Conservation (phyloP, 2,329 filamentous ascomycete genomes). For the Chaetomium strumarium region DNA sequence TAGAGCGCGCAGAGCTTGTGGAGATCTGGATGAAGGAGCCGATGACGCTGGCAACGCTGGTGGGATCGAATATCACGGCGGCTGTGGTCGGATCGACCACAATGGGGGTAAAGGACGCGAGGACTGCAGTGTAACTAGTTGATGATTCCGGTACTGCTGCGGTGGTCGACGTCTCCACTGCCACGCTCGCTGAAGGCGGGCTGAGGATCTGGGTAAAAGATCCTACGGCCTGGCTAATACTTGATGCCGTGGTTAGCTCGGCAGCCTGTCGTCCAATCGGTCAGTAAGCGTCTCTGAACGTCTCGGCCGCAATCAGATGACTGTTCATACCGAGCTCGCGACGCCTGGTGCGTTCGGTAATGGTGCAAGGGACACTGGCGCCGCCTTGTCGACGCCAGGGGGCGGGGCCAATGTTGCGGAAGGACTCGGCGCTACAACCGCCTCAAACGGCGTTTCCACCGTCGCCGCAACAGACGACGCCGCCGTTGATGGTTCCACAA, state of each 20-base stretch:
- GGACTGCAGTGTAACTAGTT: neutral
- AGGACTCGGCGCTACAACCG: slow-evolving; percentile 1
- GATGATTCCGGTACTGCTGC: slow-evolving; percentile 1
- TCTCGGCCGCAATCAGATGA: too few species aligned
- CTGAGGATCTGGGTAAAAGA: too few species aligned
- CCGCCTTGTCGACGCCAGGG: slow-evolving; percentile 3
- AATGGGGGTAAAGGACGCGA: slow-evolving; percentile 4
- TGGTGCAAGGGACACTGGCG: slow-evolving; percentile 1
- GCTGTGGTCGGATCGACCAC: neutral
- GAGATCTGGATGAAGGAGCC: slow-evolving; percentile 9
- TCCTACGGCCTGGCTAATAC: too few species aligned
- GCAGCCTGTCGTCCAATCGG: neutral
- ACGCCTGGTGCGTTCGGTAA: slow-evolving; percentile 3
- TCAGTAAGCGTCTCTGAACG: neutral
- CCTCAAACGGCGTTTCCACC: slow-evolving; percentile 1
- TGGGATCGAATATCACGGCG: neutral
- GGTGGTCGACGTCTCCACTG: neutral
- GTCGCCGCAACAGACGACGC: neutral
- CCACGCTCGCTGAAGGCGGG: too few species aligned
- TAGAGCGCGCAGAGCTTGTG: neutral
- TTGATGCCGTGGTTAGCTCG: neutral
- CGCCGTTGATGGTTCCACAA: neutral
- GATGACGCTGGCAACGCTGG: slow-evolving; percentile 1
- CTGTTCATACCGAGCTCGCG: slow-evolving; percentile 14
- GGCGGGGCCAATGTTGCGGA: slow-evolving; percentile 2